Percentiles rank a stretch among this genome's conserved stretches.
Conservation (phyloP, 2,329 filamentous ascomycete species). For the Macrophomina pseudophaseolina region DNA sequence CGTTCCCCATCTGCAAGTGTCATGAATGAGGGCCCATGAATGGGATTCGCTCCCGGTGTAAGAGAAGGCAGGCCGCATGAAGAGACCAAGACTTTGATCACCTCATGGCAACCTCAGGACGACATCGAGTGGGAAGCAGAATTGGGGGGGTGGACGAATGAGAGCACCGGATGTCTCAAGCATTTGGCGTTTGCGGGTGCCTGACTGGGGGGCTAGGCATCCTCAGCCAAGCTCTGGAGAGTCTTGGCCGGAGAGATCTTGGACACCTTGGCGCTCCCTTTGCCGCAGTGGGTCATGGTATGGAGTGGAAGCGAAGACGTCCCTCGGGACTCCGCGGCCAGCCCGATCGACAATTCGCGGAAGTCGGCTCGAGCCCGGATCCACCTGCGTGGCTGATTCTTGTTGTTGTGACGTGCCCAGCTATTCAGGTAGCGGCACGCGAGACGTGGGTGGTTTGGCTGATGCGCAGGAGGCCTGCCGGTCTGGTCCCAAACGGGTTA, state of each 20-base stretch:
- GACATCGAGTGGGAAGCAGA: neutral
- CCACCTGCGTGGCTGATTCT: neutral
- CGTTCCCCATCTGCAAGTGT: neutral
- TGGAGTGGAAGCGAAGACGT: neutral
- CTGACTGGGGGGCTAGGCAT: neutral
- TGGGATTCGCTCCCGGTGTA: neutral
- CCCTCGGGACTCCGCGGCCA: neutral
- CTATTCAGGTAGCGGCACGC: neutral
- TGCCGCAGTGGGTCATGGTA: neutral
- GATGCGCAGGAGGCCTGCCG: neutral
- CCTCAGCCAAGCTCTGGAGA: neutral
- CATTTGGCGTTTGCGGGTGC: neutral
- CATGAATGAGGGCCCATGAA: neutral
- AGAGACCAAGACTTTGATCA: slow-evolving; percentile 1
- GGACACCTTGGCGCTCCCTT: neutral
- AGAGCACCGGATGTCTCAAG: neutral
- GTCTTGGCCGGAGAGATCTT: slow-evolving; percentile 5
- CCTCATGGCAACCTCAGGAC: neutral
- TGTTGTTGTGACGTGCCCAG: neutral
- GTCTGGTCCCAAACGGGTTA: neutral
- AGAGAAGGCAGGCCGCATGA: slow-evolving; percentile 10
- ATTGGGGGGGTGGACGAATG: neutral
- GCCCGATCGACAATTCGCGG: neutral
- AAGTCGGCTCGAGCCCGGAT: neutral
- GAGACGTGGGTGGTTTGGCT: slow-evolving; percentile 7